Evolutionary conservation across 169 alveolate species (phyloP).

Genomic region (Eimeria acervulina): DNA sequence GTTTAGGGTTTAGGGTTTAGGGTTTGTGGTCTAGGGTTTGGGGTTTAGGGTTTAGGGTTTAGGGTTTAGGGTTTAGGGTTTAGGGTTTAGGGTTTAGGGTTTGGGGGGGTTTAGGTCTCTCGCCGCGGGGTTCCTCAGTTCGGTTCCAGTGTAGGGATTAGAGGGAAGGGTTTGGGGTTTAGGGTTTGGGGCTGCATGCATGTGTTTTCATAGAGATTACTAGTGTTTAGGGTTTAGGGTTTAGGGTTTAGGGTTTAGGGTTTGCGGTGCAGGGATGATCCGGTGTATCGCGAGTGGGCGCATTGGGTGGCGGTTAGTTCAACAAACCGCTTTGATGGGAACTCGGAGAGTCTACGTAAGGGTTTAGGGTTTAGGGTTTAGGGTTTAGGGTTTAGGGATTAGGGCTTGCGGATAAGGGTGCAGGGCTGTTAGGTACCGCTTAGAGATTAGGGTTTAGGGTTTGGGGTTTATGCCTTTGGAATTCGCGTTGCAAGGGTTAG

Average conservation of each 20-base stretch:
- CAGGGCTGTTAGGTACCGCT: too few relatives aligned
- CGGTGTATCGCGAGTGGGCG: constrained; percentile 3
- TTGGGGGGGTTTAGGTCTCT: too few relatives aligned
- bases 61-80: background rate
- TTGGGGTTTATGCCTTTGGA: background rate
- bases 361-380: constrained; percentile 22
- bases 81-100: background rate
- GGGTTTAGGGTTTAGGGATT: background rate
- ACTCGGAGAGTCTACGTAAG: constrained; percentile 5
- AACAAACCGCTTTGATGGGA: constrained; percentile 3
- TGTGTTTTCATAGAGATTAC: background rate
- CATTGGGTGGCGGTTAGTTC: constrained; percentile 28
- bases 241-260: background rate
- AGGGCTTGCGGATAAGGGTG: too few relatives aligned
- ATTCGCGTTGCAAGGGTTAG: background rate
- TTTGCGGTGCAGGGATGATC: background rate
- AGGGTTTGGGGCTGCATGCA: background rate
- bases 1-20: constrained; percentile 16
- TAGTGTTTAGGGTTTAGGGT: background rate
- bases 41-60: background rate
- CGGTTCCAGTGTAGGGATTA: background rate
- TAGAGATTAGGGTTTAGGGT: too few relatives aligned
- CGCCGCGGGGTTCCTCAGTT: too few relatives aligned
- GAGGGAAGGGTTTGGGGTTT: too few relatives aligned
- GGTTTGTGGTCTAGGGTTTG: background rate